Evolutionary conservation across 805 yeast species (phyloP), one percentile per base, ranked within the genome.

Genomic region (Wickerhamomyces bisporus): DNA sequence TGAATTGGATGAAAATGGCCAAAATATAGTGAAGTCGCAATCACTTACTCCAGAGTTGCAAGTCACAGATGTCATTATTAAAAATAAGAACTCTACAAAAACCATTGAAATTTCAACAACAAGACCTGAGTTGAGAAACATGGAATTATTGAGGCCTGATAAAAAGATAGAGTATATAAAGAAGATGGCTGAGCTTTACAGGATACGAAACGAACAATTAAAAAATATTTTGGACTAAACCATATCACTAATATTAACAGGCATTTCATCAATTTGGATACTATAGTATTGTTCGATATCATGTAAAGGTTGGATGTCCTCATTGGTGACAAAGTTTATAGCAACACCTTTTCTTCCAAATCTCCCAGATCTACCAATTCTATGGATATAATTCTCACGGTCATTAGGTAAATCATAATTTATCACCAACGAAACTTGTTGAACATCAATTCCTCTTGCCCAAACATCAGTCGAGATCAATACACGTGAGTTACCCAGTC

Each of bases 341-440:
- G 98, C 97, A 57, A 85, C 95, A 73, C 96, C 98, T 73, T 89
- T 91, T 68, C 98, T 81, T 53, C 98, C 98, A 71, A 91, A 91
- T 62, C 98, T 81, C 48, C 98, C 98, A 52, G 95, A 88, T 66
- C 98, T 82, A 64, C 98, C 98, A 51, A 91, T 91, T 68, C 98
- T 79, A 72, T 91, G 98, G 58, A 91, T 81, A 65, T 91, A 91
- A 75, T 91, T 91, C 66, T 91, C 98, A 61, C 82, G 80, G 74
- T 93, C 88, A 48, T 77, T 64, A 40, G 98, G 98, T 62, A 91
- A 70, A 65, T 91, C 98, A 68, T 86, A 91, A 75, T 91, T 91
- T 58, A 91, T 86, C 43, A 91, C 98, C 50, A 91, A 68, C 11
- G 97, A 89, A 34, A 91, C 96, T 62, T 91, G 98, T 71, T 91